A percentile compares a stretch with the other conserved stretches of the same genome.
phyloP scores from a whole-genome alignment of 495 filamentous ascomycete species.

The Aspergillus bertholletiae region DNA sequence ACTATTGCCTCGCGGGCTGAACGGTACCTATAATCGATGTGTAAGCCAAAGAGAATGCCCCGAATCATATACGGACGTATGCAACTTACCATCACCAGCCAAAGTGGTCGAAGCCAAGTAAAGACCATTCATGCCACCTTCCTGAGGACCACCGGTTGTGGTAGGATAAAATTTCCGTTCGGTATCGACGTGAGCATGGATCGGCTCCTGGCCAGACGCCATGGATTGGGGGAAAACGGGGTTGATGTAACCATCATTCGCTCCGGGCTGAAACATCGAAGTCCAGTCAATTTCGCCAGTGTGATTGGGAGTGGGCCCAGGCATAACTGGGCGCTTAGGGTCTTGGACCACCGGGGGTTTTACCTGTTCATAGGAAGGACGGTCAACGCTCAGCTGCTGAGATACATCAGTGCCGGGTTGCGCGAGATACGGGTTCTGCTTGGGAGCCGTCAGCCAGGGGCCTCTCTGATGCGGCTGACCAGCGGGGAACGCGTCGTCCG shows the following conservation, averaged over 20 bases:
- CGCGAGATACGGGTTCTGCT: slow-evolving; percentile 48
- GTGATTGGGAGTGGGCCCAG: slow-evolving; percentile 38
- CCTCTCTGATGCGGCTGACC: slow-evolving; percentile 37
- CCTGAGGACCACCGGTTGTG: slow-evolving; percentile 39
- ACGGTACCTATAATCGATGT: slow-evolving; percentile 32
- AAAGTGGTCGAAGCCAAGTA: slow-evolving; percentile 46
- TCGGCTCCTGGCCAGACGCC: slow-evolving; percentile 42
- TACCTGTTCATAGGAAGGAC: slow-evolving; percentile 46
- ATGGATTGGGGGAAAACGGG: slow-evolving; percentile 55
- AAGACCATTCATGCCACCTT: slow-evolving; percentile 44
- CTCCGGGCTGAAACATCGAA: slow-evolving; percentile 68
- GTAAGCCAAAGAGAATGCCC: too few relatives aligned
- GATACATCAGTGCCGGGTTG: slow-evolving; percentile 39
- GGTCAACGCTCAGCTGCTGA: slow-evolving; percentile 49
- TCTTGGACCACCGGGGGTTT: slow-evolving; percentile 43
- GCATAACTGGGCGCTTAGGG: slow-evolving; percentile 42
- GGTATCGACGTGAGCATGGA: slow-evolving; percentile 43
- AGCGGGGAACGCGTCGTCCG: slow-evolving; percentile 36
- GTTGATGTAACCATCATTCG: slow-evolving; percentile 58
- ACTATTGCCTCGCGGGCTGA: slow-evolving; percentile 44
- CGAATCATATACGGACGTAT: neutral
- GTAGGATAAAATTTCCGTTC: slow-evolving; percentile 46
- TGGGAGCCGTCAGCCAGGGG: slow-evolving; percentile 45
- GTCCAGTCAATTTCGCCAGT: slow-evolving; percentile 60
- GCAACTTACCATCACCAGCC: slow-evolving; percentile 43